Percentiles rank a stretch among this genome's conserved stretches.
Evolutionary conservation across 768 basidiomycete genomes (phyloP).

Genomic region (Dacryopinax primogenitus): DNA sequence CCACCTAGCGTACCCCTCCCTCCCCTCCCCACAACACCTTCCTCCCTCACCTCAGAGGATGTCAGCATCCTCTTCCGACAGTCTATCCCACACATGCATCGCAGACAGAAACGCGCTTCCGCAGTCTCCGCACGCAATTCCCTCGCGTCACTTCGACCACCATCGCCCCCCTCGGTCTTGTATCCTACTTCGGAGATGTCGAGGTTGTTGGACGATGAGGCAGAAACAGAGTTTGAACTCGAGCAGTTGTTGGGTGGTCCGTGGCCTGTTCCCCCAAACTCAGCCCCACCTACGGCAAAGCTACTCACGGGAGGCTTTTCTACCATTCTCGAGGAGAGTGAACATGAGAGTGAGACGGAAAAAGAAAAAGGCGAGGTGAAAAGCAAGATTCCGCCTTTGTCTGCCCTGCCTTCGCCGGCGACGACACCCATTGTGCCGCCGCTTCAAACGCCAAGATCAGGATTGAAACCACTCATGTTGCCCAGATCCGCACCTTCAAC

Average conservation of each 20-base stretch:
- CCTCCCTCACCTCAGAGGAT: background rate
- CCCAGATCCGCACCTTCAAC: background rate
- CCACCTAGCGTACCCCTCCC: background rate
- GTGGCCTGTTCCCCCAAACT: background rate
- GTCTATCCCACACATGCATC: background rate
- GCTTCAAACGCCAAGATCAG: background rate
- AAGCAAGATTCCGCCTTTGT: background rate
- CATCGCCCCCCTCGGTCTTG: background rate
- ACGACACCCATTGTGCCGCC: background rate
- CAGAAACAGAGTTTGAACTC: background rate
- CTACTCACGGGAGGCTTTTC: background rate
- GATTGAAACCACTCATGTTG: background rate
- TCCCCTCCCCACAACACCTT: background rate
- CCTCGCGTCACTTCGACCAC: background rate
- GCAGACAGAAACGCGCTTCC: background rate
- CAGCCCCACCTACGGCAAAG: background rate
- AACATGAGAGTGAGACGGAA: conserved; percentile 4
- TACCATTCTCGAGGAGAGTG: conserved; percentile 1
- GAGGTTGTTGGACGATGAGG: background rate
- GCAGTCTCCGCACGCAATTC: background rate
- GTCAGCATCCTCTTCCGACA: conserved; percentile 5
- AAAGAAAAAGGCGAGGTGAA: background rate
- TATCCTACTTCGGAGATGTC: background rate
- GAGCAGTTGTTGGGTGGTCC: background rate
- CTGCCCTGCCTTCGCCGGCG: background rate